Evolutionary conservation across 306 rosid genomes (phyloP).

Genomic region (Hylodesmum podocarpum): DNA sequence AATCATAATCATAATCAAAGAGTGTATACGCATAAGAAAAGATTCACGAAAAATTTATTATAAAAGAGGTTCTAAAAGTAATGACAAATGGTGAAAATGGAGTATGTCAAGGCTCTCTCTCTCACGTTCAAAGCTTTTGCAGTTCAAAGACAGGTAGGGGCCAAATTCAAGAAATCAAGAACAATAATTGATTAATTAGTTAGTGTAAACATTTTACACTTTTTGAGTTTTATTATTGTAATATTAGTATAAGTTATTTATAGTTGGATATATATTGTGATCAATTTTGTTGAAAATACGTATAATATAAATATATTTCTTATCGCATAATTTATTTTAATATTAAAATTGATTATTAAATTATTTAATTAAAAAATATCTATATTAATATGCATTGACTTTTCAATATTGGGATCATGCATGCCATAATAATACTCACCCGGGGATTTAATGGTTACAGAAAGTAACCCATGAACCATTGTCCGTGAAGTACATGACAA

Average conservation of each 20-base stretch:
- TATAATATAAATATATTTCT: too few species aligned
- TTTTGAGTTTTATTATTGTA: too few species aligned
- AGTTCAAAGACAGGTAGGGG: background rate
- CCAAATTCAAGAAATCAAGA: background rate
- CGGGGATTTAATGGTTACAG: background rate
- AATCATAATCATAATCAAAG: too few species aligned
- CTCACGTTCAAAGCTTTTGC: background rate
- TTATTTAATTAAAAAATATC: too few species aligned
- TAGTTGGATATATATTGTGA: too few species aligned
- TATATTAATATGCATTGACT: too few species aligned
- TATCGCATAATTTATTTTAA: too few species aligned
- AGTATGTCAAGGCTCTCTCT: background rate
- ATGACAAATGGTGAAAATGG: background rate
- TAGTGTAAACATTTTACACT: background rate
- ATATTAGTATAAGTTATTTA: too few species aligned
- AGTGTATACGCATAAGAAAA: too few species aligned
- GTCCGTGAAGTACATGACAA: background rate
- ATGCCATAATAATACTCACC: background rate
- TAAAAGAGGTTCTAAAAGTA: background rate
- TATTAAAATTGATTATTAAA: too few species aligned
- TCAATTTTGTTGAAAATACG: too few species aligned
- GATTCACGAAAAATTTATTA: background rate
- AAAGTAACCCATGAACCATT: background rate
- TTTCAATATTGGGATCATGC: background rate
- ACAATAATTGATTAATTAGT: background rate